Conservation (phyloP, 305 asterid genomes). For the Solanum hybrid region DNA sequence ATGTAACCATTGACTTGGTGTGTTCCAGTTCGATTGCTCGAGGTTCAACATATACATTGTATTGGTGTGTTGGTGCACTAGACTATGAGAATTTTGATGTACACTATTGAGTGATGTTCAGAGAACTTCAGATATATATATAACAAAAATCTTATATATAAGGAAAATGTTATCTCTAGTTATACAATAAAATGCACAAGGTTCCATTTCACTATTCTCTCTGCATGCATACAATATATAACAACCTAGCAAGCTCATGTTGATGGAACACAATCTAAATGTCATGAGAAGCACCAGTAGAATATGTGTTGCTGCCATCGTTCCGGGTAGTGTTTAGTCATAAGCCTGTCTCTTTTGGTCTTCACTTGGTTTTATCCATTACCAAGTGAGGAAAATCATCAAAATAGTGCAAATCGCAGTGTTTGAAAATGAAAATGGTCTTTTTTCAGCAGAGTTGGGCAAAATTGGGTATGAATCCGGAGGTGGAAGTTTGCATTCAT, state of each 20-base stretch:
- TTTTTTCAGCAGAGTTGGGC: conserved; percentile 38
- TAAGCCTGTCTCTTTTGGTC: too few relatives aligned
- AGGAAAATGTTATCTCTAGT: background rate
- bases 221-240: background rate
- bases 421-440: conserved; percentile 11
- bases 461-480: conserved; percentile 56
- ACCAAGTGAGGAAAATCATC: background rate
- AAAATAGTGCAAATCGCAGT: conserved; percentile 7
- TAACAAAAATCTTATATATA: background rate
- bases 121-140: background rate
- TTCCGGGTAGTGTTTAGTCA: too few relatives aligned
- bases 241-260: background rate
- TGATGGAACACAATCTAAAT: background rate
- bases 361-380: background rate
- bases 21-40: background rate
- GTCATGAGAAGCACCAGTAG: background rate
- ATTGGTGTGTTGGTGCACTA: background rate
- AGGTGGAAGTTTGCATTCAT: conserved; percentile 66
- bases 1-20: background rate
- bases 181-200: background rate
- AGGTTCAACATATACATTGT: background rate
- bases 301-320: background rate
- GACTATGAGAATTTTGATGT: background rate
- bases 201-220: background rate
- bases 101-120: background rate